Evolutionary conservation across 495 filamentous ascomycete species (phyloP).

Genomic region (Pseudotulostoma volvatum): DNA sequence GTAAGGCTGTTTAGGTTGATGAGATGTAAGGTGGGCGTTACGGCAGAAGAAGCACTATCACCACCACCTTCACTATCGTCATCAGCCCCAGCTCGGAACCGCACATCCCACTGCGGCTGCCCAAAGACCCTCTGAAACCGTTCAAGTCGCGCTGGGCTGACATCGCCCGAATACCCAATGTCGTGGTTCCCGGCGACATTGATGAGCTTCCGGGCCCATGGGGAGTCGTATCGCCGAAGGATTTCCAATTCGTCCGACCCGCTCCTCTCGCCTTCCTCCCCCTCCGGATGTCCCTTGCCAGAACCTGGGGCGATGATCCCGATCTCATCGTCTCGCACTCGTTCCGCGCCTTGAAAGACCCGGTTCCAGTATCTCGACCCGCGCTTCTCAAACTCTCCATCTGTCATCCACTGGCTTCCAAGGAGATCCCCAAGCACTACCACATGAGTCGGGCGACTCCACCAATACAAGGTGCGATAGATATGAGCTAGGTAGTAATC

Average conservation of each 20-base stretch:
- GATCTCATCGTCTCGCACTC: conserved; percentile 44
- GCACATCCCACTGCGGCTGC: conserved; percentile 69
- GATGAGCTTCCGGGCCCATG: conserved; percentile 64
- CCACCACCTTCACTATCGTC: not conserved
- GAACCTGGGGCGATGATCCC: too few species aligned
- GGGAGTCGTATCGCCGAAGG: conserved; percentile 34
- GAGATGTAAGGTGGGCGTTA: conserved; percentile 45
- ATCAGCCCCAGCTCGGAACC: conserved; percentile 42
- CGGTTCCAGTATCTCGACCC: conserved; percentile 64
- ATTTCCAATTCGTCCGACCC: conserved; percentile 27
- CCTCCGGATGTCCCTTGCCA: too few species aligned
- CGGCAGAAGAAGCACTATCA: conserved; percentile 13
- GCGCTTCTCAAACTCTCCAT: conserved; percentile 63
- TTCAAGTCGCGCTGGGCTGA: conserved; percentile 49
- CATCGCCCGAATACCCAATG: conserved; percentile 86
- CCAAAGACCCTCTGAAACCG: conserved; percentile 77
- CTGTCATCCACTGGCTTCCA: conserved; percentile 89
- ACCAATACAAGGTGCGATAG: conserved; percentile 71
- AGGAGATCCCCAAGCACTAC: conserved; percentile 80
- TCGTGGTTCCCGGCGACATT: conserved; percentile 92
- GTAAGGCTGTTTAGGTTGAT: conserved; percentile 83
- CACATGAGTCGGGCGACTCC: conserved; percentile 69
- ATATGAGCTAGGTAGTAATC: conserved; percentile 90
- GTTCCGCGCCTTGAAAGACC: conserved; percentile 53
- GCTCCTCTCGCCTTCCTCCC: conserved; percentile 10